A percentile compares a stretch with the other conserved stretches of the same genome.
Conservation (phyloP, 2,329 filamentous ascomycete genomes). For the Aspergillus sergii region DNA sequence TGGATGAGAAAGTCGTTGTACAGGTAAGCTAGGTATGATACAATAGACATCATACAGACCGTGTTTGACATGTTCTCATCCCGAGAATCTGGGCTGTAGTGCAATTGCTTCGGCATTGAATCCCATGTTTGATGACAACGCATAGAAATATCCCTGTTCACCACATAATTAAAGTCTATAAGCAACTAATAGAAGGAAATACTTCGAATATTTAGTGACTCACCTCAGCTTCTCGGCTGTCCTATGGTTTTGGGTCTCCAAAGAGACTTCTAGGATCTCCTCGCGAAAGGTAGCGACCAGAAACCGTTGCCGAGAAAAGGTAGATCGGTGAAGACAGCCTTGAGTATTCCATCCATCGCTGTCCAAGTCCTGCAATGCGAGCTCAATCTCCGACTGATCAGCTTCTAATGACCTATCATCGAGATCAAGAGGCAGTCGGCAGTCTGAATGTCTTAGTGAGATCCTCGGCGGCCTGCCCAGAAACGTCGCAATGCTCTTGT, state of each 20-base stretch:
- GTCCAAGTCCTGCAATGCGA: conserved; percentile 16
- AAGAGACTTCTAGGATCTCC: conserved; percentile 30
- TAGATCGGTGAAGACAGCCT: conserved; percentile 19
- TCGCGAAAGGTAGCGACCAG: conserved; percentile 30
- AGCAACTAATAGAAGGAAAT: not conserved
- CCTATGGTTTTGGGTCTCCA: conserved; percentile 18
- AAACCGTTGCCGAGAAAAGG: conserved; percentile 29
- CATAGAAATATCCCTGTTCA: conserved; percentile 23
- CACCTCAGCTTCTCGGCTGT: conserved; percentile 22
- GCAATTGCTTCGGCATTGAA: conserved; percentile 24
- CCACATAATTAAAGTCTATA: not conserved
- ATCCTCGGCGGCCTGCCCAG: conserved; percentile 31
- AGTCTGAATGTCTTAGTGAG: conserved; percentile 26
- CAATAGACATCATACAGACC: conserved; percentile 36
- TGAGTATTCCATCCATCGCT: conserved; percentile 24
- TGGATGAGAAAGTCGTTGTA: conserved; percentile 34
- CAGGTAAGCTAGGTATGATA: conserved; percentile 28
- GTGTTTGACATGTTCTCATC: conserved; percentile 22
- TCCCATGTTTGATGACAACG: conserved; percentile 26
- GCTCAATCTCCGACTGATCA: conserved; percentile 8
- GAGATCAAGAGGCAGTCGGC: conserved; percentile 28
- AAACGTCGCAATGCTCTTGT: conserved; percentile 33
- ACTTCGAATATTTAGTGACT: not conserved
- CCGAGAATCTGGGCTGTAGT: conserved; percentile 23
- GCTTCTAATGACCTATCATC: conserved; percentile 21